Conservation (phyloP, 1,284 basidiomycete species). For the Boletellus dicymbophilus region DNA sequence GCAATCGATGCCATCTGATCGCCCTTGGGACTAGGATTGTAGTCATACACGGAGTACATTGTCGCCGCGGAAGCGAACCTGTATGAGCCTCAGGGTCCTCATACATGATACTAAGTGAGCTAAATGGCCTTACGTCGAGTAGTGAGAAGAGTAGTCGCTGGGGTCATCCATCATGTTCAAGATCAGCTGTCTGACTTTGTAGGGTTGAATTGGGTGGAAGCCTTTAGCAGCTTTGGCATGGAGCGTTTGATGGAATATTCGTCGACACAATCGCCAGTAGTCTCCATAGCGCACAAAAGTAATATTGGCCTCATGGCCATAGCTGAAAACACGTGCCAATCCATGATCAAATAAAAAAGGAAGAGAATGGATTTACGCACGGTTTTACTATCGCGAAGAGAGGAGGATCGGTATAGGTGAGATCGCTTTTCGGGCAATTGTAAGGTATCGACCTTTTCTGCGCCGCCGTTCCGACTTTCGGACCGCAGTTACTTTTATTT, state of each 20-base stretch:
- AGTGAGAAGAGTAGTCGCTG: conserved; percentile 10
- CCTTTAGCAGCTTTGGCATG: not conserved
- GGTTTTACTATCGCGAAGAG: conserved; percentile 12
- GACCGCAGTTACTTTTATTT: no score
- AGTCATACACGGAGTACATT: conserved; percentile 24
- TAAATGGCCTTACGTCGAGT: conserved; percentile 8
- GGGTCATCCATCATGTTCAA: conserved; percentile 14
- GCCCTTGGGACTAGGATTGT: conserved; percentile 22
- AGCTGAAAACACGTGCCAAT: conserved; percentile 8
- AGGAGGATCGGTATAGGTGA: conserved; percentile 22
- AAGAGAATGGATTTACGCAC: conserved; percentile 9
- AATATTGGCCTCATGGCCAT: conserved; percentile 17
- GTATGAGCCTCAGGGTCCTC: not conserved
- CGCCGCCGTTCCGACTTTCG: no score
- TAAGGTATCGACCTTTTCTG: no score
- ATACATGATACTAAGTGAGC: not conserved
- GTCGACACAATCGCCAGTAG: conserved; percentile 14
- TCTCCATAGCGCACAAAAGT: conserved; percentile 17
- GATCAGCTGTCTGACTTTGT: conserved; percentile 17
- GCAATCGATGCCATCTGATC: conserved; percentile 23
- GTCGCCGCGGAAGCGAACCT: conserved; percentile 20
- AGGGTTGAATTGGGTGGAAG: conserved; percentile 14
- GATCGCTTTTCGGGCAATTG: conserved; percentile 24
- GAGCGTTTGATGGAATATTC: conserved; percentile 17
- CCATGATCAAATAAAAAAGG: not conserved